These are phyloP conservation scores for Alternaria rosae DNA, from an alignment of 2,329 filamentous ascomycete genomes.

Conservation along the genomic window DNA sequence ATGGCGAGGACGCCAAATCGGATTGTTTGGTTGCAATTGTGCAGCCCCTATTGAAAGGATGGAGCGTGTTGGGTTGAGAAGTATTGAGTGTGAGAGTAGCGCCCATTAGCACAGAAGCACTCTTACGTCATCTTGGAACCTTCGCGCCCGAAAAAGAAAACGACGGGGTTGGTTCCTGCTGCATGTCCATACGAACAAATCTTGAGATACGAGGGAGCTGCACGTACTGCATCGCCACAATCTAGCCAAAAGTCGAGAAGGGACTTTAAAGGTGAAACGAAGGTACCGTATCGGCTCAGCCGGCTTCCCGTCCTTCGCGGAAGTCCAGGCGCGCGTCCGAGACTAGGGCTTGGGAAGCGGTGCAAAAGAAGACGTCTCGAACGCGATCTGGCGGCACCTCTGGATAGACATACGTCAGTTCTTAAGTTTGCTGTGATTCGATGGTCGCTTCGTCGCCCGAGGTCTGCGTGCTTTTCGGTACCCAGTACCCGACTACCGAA, in stretches of 20 bases:
- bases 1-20: not conserved
- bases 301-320: not conserved
- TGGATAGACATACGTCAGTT: not conserved
- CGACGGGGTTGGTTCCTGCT: not conserved
- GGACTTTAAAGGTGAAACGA: not conserved
- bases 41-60: not conserved
- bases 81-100: conserved; percentile 3
- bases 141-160: not conserved
- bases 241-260: not conserved
- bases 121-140: not conserved
- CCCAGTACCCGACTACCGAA: too few species aligned
- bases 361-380: not conserved
- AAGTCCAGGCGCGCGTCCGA: not conserved
- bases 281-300: not conserved
- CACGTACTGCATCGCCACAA: not conserved
- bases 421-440: not conserved
- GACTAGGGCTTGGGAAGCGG: not conserved
- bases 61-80: not conserved
- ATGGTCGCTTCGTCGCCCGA: not conserved
- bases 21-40: not conserved
- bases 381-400: not conserved
- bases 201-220: not conserved
- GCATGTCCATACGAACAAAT: not conserved
- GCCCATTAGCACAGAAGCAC: not conserved
- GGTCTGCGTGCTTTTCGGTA: not conserved